These are phyloP conservation scores for Melampsora larici-populina DNA, from an alignment of 1,284 basidiomycete genomes.

Conservation along the genomic window DNA sequence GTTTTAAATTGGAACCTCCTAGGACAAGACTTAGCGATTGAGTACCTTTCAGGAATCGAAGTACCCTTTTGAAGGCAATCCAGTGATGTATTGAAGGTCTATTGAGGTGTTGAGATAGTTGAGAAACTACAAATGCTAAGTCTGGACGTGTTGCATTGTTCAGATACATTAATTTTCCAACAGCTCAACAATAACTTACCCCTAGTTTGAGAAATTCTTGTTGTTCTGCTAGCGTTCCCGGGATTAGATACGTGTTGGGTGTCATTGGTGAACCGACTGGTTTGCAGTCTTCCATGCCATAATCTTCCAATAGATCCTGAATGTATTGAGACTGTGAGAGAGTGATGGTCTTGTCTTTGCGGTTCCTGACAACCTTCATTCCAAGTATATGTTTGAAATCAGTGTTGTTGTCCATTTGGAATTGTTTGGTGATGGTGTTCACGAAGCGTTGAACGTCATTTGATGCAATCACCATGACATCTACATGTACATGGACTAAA, in stretches of 20 bases:
- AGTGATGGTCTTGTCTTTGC: neutral
- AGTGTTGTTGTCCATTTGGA: conserved; percentile 17
- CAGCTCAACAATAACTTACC: neutral
- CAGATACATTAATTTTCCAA: neutral
- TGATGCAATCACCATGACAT: neutral
- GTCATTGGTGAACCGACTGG: neutral
- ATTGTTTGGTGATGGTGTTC: neutral
- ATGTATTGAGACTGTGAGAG: neutral
- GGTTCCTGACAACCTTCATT: neutral
- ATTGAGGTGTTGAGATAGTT: conserved; percentile 3
- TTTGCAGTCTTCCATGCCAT: neutral
- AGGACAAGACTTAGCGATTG: too few species aligned
- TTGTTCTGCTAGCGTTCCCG: neutral
- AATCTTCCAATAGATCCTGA: neutral
- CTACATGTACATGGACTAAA: neutral
- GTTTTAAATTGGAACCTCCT: too few species aligned
- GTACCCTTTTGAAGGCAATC: neutral
- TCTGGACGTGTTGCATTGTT: neutral
- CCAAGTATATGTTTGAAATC: neutral
- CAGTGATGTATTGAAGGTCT: neutral
- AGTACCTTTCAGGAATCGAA: neutral
- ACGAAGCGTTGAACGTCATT: neutral
- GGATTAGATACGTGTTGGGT: neutral
- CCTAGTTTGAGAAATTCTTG: neutral
- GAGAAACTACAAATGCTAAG: neutral